A percentile compares a stretch with the other conserved stretches of the same genome.
Evolutionary conservation across 495 filamentous ascomycete species (phyloP).

Genomic region (Letharia lupina): DNA sequence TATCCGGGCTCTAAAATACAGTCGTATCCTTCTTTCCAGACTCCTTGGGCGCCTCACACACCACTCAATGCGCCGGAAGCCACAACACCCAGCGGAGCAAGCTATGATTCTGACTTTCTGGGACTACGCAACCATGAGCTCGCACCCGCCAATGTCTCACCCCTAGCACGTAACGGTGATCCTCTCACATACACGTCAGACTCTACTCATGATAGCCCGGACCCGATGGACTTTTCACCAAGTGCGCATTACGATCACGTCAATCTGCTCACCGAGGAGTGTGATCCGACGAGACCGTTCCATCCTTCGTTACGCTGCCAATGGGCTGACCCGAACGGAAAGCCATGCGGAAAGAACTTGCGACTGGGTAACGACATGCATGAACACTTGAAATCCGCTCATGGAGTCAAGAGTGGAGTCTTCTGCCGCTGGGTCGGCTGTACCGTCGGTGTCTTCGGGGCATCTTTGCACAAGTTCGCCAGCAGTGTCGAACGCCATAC

Average conservation of each 20-base stretch:
- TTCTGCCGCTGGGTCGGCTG: conserved; percentile 13
- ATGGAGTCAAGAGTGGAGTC: conserved; percentile 4
- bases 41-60: neutral
- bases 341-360: conserved; percentile 3
- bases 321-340: neutral
- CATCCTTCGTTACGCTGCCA: neutral
- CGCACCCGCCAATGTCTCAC: neutral
- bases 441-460: neutral
- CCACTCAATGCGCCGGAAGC: neutral
- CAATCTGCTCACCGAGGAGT: neutral
- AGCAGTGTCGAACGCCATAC: conserved; percentile 11
- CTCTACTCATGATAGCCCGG: neutral
- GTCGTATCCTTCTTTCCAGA: neutral
- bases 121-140: neutral
- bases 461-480: neutral
- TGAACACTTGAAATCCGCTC: conserved; percentile 10
- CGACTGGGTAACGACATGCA: conserved; percentile 4
- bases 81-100: neutral
- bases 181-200: neutral
- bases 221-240: neutral
- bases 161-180: neutral
- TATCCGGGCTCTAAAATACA: neutral
- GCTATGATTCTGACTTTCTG: neutral
- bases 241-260: neutral
- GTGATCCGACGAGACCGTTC: neutral